phyloP scores from a whole-genome alignment of 2,329 filamentous ascomycete species.

The Lecanicillium sp. region DNA sequence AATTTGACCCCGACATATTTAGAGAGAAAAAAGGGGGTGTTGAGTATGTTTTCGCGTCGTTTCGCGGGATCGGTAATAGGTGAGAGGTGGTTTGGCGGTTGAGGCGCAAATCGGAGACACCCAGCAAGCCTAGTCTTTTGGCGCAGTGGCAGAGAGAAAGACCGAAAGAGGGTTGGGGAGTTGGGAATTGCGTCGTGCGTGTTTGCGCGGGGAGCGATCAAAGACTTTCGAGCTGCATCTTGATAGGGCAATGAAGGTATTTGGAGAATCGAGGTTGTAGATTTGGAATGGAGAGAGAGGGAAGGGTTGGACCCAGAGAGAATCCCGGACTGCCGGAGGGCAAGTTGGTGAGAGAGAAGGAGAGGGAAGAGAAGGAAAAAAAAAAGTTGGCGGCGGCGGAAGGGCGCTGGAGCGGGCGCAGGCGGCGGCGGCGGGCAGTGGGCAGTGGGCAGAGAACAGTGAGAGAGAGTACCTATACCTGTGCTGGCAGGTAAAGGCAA shows the following conservation, averaged over 20 bases:
- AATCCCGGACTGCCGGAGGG: constrained; percentile 12
- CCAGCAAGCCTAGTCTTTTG: too few relatives aligned
- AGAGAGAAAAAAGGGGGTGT: constrained; percentile 13
- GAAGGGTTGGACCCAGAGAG: not conserved
- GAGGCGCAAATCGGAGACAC: too few relatives aligned
- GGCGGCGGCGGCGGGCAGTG: not conserved
- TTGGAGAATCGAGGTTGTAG: not conserved
- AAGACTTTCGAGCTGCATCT: constrained; percentile 12
- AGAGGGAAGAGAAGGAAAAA: constrained; percentile 1
- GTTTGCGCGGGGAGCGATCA: constrained; percentile 11
- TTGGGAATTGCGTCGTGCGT: constrained; percentile 10
- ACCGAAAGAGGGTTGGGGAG: not conserved
- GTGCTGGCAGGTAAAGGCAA: too few relatives aligned
- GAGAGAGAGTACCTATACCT: too few relatives aligned
- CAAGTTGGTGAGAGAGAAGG: constrained; percentile 11
- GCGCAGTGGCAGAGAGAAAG: too few relatives aligned
- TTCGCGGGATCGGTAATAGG: not conserved
- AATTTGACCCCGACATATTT: constrained; percentile 31
- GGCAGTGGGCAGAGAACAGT: not conserved
- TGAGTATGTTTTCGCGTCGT: constrained; percentile 13
- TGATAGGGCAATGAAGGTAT: not conserved
- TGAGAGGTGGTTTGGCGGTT: not conserved
- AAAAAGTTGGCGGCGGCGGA: constrained; percentile 1
- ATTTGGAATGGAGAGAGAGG: not conserved
- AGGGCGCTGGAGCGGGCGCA: too few relatives aligned